Percentiles rank a stretch among this genome's conserved stretches.
phyloP scores from a whole-genome alignment of 345 rosid genomes.

The Citrus medica region DNA sequence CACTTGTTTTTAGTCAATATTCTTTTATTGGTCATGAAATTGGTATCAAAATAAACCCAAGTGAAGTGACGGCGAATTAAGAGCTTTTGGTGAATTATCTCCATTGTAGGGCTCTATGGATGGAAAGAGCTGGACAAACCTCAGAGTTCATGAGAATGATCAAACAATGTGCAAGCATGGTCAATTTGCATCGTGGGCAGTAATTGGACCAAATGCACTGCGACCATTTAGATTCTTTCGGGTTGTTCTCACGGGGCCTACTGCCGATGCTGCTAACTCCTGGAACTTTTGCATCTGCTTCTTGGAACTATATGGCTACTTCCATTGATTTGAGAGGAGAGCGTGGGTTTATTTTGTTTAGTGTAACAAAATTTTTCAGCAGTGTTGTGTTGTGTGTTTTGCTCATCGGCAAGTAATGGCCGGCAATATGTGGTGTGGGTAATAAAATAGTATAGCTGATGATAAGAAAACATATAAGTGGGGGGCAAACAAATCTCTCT shows the following conservation, averaged over 20 bases:
- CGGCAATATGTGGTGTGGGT: too few relatives aligned
- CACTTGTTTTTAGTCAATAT: background rate
- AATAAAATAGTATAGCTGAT: background rate
- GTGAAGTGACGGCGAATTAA: background rate
- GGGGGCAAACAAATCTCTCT: too few relatives aligned
- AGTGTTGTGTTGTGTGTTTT: background rate
- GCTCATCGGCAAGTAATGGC: background rate
- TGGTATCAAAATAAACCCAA: background rate
- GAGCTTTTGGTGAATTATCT: background rate
- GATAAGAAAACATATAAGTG: background rate
- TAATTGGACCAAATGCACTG: constrained; percentile 64
- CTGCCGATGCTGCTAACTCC: constrained; percentile 61
- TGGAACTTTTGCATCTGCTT: constrained; percentile 89
- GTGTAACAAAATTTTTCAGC: background rate
- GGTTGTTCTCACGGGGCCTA: constrained; percentile 64
- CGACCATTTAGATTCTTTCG: constrained; percentile 82
- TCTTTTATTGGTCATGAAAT: background rate
- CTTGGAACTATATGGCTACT: constrained; percentile 88
- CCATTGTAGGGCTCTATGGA: constrained; percentile 70
- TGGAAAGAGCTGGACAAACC: constrained; percentile 67
- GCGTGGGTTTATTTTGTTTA: background rate
- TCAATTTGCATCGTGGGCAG: constrained; percentile 84
- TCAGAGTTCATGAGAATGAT: constrained; percentile 75
- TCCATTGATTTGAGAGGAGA: constrained; percentile 28
- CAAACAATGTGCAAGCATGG: constrained; percentile 75